Evolutionary conservation across 257 asterid genomes (phyloP).

Genomic region (Solanum megistacrolobum): DNA sequence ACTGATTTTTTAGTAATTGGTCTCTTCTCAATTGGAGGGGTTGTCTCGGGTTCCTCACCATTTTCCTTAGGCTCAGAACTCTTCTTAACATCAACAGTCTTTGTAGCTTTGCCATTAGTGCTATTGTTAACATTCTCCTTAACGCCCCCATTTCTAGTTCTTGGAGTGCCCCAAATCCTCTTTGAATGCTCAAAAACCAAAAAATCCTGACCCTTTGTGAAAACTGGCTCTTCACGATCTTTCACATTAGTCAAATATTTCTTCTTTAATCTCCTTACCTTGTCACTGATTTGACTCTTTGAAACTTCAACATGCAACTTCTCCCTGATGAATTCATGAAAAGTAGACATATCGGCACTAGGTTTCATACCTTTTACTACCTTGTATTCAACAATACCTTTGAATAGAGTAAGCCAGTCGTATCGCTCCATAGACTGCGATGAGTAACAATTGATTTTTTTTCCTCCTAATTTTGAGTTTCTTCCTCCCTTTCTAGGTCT

Average conservation of each 20-base stretch:
- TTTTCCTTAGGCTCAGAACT: background rate
- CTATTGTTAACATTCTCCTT: background rate
- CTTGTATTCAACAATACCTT: background rate
- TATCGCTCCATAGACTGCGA: background rate
- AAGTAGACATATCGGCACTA: background rate
- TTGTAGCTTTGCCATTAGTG: background rate
- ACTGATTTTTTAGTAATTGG: background rate
- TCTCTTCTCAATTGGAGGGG: background rate
- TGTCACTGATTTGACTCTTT: background rate
- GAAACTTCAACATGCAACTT: background rate
- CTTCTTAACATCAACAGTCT: background rate
- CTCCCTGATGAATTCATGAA: background rate
- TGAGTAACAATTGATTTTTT: background rate
- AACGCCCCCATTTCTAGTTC: background rate
- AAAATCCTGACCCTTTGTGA: background rate
- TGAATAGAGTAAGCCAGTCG: background rate
- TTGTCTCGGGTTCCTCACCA: background rate
- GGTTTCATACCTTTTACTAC: background rate
- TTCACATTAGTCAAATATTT: background rate
- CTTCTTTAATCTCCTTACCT: background rate
- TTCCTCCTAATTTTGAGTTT: background rate
- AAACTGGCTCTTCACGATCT: background rate
- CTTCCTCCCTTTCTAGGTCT: background rate
- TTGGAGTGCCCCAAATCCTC: background rate
- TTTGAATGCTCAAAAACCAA: background rate